Evolutionary conservation across 805 yeast species (phyloP).

Genomic region (Saccharomycopsis vini): DNA sequence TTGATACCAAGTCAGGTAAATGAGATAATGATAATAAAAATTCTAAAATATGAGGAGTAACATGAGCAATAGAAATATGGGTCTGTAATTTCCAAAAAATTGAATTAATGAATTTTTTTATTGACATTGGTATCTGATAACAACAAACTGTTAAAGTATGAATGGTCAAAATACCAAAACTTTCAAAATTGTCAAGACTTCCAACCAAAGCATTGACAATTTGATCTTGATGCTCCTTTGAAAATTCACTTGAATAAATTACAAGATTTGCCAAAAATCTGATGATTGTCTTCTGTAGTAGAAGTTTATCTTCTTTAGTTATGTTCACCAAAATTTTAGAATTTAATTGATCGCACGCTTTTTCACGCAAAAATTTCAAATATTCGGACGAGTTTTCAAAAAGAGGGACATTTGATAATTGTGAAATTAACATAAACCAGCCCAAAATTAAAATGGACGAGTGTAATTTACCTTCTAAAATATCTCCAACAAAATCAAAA

Average conservation of each 20-base stretch:
- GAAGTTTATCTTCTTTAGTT: conserved; percentile 8
- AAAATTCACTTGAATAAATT: conserved; percentile 9
- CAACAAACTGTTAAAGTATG: conserved; percentile 71
- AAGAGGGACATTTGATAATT: conserved; percentile 16
- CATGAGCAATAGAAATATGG: conserved; percentile 57
- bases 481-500: not conserved
- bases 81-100: conserved; percentile 69
- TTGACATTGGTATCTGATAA: conserved; percentile 67
- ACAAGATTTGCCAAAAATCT: conserved; percentile 11
- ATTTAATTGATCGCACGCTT: conserved; percentile 6
- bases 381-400: conserved; percentile 5
- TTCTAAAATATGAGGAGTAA: conserved; percentile 68
- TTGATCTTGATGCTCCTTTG: conserved; percentile 9
- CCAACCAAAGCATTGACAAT: conserved; percentile 9
- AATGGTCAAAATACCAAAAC: conserved; percentile 68
- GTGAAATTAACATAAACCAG: conserved; percentile 13
- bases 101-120: conserved; percentile 59
- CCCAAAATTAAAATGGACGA: conserved; percentile 2
- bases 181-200: conserved; percentile 31
- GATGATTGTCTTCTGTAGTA: conserved; percentile 11
- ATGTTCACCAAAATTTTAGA: not conserved
- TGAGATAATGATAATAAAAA: conserved; percentile 59
- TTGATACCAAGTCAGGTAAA: conserved; percentile 57
- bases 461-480: conserved; percentile 1
- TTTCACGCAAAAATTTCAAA: conserved; percentile 2